Conservation (phyloP, 163 green algal genomes). For the Coccomyxa subellipsoidea region DNA sequence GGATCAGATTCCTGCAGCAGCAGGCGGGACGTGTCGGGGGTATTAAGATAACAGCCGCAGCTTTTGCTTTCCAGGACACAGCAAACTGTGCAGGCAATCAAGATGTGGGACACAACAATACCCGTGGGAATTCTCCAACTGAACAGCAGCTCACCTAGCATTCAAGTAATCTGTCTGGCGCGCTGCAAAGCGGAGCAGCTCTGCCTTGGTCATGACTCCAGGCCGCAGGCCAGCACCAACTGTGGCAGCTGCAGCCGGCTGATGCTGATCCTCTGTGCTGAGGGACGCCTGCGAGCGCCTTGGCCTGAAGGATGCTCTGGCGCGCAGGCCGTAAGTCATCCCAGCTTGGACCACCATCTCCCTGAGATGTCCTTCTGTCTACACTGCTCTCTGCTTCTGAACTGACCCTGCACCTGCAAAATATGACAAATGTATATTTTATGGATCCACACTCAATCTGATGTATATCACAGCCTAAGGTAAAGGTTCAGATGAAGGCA, state of each 20-base stretch:
- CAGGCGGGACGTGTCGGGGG: no score
- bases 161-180: constrained; percentile 38
- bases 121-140: no score
- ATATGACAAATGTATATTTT: no score
- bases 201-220: constrained; percentile 34
- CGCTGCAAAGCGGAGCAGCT: constrained; percentile 30
- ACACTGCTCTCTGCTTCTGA: neutral
- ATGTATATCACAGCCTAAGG: no score
- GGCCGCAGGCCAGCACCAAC: constrained; percentile 36
- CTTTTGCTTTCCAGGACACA: no score
- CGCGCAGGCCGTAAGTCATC: constrained; percentile 18
- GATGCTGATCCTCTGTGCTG: constrained; percentile 12
- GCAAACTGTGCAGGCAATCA: no score
- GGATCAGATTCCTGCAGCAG: constrained; percentile 38
- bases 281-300: constrained; percentile 1
- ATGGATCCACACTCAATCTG: no score
- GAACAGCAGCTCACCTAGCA: constrained; percentile 20
- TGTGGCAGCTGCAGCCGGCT: constrained; percentile 21
- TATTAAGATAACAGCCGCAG: no score
- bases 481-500: no score
- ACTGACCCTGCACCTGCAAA: no score
- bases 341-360: neutral
- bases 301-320: constrained; percentile 14
- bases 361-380: neutral
- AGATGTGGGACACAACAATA: no score